These are phyloP conservation scores for Debaryomyces sp. DNA, from an alignment of 1,139 yeast species.

Conservation along the genomic window DNA sequence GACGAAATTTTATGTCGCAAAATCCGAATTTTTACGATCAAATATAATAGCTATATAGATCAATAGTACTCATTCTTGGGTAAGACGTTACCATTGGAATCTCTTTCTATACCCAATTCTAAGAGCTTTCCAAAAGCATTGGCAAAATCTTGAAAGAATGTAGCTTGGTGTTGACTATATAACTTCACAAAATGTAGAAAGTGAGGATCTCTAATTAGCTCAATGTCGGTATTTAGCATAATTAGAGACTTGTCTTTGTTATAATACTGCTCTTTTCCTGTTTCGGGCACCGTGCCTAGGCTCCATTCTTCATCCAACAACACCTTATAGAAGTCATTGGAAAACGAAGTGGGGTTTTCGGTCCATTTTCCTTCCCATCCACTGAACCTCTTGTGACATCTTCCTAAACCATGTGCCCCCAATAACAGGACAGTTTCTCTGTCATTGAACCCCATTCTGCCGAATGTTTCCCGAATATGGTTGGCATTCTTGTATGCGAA, in stretches of 20 bases:
- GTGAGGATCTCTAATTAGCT: conserved; percentile 50
- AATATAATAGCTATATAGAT: not conserved
- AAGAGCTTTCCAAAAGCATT: conserved; percentile 55
- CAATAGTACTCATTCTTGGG: conserved; percentile 10
- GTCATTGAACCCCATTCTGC: conserved; percentile 63
- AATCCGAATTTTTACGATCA: not conserved
- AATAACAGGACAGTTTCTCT: conserved; percentile 63
- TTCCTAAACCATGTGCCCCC: conserved; percentile 69
- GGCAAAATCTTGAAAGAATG: conserved; percentile 56
- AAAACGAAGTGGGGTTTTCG: conserved; percentile 32
- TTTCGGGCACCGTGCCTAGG: conserved; percentile 37
- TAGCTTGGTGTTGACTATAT: conserved; percentile 56
- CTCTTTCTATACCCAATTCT: conserved; percentile 53
- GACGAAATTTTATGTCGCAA: conserved; percentile 5
- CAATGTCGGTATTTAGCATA: conserved; percentile 71
- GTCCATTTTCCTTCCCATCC: conserved; percentile 53
- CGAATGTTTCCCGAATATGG: conserved; percentile 57
- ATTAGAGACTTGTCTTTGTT: conserved; percentile 48
- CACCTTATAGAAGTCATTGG: conserved; percentile 38
- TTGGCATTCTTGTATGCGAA: conserved; percentile 54
- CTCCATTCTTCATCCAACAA: conserved; percentile 36
- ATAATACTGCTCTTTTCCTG: conserved; percentile 41
- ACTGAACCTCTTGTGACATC: conserved; percentile 57
- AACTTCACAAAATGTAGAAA: conserved; percentile 53
- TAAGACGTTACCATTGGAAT: conserved; percentile 16